A percentile compares a stretch with the other conserved stretches of the same genome.
Evolutionary conservation across 73 alveolate species (phyloP).

Genomic region (Halteria grandinella): DNA sequence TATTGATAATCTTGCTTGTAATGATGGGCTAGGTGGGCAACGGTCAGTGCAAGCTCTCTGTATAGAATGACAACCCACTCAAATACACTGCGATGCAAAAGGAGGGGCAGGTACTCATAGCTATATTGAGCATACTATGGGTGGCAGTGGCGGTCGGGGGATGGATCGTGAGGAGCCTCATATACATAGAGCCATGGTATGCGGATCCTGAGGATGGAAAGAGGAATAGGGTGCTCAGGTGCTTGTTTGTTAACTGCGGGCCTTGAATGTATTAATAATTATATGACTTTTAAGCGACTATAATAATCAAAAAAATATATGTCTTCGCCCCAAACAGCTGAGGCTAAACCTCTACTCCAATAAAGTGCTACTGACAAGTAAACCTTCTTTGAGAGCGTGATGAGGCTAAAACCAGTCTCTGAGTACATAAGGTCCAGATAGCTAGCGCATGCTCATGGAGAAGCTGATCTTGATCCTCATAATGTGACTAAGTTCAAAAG

Average conservation of each 20-base stretch:
- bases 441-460: too few relatives aligned
- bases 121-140: neutral
- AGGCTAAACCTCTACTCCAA: too few relatives aligned
- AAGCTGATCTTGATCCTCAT: too few relatives aligned
- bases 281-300: too few relatives aligned
- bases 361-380: too few relatives aligned
- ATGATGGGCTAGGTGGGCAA: neutral
- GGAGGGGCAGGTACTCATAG: neutral
- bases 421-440: too few relatives aligned
- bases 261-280: too few relatives aligned
- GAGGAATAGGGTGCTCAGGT: neutral
- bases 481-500: too few relatives aligned
- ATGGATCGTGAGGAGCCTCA: neutral
- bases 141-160: conserved; percentile 5
- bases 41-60: neutral
- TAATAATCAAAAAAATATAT: too few relatives aligned
- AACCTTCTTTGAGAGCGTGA: too few relatives aligned
- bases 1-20: neutral
- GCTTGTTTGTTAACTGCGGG: neutral
- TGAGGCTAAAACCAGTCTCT: too few relatives aligned
- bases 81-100: neutral
- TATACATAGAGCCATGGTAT: neutral
- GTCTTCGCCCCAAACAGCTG: too few relatives aligned
- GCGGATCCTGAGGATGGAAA: conserved; percentile 6
- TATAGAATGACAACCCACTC: neutral